phyloP scores from a whole-genome alignment of 164 flowering plant genomes.

The Akebia trifoliata region DNA sequence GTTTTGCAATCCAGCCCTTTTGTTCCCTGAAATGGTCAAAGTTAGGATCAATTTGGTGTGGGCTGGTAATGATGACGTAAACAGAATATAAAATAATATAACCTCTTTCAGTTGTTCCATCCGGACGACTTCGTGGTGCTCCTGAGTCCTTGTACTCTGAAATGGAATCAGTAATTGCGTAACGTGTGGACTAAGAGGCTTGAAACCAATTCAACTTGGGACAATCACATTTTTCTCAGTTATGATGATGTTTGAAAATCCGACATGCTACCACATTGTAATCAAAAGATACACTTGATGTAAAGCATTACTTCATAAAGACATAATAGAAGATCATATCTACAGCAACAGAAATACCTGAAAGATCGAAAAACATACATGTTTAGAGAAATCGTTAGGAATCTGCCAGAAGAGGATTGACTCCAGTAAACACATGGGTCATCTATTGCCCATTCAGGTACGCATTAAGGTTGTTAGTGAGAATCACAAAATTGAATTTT shows the following conservation, averaged over 20 bases:
- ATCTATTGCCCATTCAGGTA: no score
- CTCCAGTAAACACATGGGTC: no score
- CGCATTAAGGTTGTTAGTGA: no score
- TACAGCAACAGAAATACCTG: no score
- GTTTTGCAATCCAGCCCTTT: slow-evolving; percentile 6
- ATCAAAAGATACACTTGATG: no score
- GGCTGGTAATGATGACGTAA: no score
- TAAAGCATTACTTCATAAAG: no score
- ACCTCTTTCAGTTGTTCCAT: slow-evolving; percentile 30
- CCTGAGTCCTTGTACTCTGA: slow-evolving; percentile 52
- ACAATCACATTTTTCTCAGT: neutral
- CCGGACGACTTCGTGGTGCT: slow-evolving; percentile 24
- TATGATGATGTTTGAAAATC: neutral
- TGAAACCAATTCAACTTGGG: neutral
- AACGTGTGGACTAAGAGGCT: neutral
- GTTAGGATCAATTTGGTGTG: neutral
- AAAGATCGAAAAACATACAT: no score
- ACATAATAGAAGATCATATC: no score
- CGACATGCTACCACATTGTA: neutral
- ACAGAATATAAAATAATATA: slow-evolving; percentile 4
- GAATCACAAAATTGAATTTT: no score
- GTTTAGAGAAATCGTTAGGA: no score
- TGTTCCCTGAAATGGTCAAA: slow-evolving; percentile 7
- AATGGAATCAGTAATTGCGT: slow-evolving; percentile 3
- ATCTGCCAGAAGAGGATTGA: no score